Percentiles rank a stretch among this genome's conserved stretches.
These are phyloP conservation scores for Ophiostoma himal-ulmi DNA, from an alignment of 2,329 filamentous ascomycete genomes.

Conservation along the genomic window DNA sequence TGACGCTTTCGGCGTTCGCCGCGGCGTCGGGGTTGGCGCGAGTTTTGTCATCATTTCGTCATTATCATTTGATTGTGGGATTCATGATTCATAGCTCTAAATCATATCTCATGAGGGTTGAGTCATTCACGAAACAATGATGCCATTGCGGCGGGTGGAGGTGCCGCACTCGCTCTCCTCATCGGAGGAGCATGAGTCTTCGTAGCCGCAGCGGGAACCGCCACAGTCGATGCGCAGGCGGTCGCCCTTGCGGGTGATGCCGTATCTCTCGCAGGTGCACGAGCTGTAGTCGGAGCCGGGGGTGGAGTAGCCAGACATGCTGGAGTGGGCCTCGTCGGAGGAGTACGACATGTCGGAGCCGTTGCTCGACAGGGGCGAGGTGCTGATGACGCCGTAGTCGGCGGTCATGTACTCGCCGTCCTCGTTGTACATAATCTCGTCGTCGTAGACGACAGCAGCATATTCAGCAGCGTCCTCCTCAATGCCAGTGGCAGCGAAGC, in stretches of 20 bases:
- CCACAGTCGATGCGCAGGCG: conserved; percentile 95
- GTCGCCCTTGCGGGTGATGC: conserved; percentile 87
- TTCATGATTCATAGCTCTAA: not conserved
- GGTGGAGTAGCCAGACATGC: conserved; percentile 71
- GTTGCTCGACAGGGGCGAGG: conserved; percentile 58
- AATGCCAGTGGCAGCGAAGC: conserved; percentile 60
- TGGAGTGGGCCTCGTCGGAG: conserved; percentile 69
- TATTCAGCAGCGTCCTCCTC: conserved; percentile 19
- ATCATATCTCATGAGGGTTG: not conserved
- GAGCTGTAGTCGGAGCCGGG: conserved; percentile 67
- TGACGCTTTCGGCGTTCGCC: not conserved
- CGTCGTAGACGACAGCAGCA: conserved; percentile 18
- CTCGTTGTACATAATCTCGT: conserved; percentile 17
- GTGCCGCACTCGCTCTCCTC: conserved; percentile 36
- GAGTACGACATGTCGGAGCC: conserved; percentile 61
- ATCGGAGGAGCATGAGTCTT: conserved; percentile 64
- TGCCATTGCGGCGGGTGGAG: conserved; percentile 58
- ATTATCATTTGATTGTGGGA: not conserved
- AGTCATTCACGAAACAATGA: conserved; percentile 46
- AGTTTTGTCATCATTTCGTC: not conserved
- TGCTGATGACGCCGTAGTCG: conserved; percentile 45
- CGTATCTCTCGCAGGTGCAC: conserved; percentile 94
- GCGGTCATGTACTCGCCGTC: conserved; percentile 40
- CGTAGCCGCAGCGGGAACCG: conserved; percentile 78
- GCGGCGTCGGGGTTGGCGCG: not conserved